Percentiles rank a stretch among this genome's conserved stretches.
Evolutionary conservation across 2,329 filamentous ascomycete genomes (phyloP).

Genomic region (Hypoxylon sp.): DNA sequence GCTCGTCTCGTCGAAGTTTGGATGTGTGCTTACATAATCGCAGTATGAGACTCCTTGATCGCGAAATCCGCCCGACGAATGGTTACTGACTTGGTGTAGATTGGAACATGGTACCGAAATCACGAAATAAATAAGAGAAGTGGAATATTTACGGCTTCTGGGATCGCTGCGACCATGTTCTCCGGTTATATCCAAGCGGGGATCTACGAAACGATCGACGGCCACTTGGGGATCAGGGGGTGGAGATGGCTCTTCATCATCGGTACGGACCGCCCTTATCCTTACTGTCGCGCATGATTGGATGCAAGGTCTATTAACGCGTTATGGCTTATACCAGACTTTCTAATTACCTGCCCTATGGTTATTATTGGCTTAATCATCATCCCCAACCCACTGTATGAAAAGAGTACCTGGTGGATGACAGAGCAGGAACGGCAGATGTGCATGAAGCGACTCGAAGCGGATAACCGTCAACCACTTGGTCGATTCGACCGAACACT

Average conservation of each 20-base stretch:
- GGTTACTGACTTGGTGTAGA: conserved; percentile 20
- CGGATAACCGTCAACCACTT: conserved; percentile 41
- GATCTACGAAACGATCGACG: conserved; percentile 64
- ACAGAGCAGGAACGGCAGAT: conserved; percentile 52
- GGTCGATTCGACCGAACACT: conserved; percentile 39
- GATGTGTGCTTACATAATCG: conserved; percentile 3
- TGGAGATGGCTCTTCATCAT: conserved; percentile 68
- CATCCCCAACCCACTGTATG: conserved; percentile 46
- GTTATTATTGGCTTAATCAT: conserved; percentile 41
- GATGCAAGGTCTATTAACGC: background rate
- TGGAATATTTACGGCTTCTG: conserved; percentile 63
- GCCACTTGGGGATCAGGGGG: conserved; percentile 60
- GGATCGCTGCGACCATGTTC: conserved; percentile 64
- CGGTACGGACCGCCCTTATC: conserved; percentile 53
- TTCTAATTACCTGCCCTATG: conserved; percentile 42
- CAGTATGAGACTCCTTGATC: conserved; percentile 20
- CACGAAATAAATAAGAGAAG: conserved; percentile 61
- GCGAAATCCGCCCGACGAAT: background rate
- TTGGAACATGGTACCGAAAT: conserved; percentile 54
- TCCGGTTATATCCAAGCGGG: conserved; percentile 65
- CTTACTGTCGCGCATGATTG: conserved; percentile 30
- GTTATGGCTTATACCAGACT: conserved; percentile 24
- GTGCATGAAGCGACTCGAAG: conserved; percentile 52
- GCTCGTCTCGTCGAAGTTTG: background rate
- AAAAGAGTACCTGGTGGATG: conserved; percentile 54